Evolutionary conservation across 2,329 filamentous ascomycete genomes (phyloP).

Genomic region (Verticillium nubilum): DNA sequence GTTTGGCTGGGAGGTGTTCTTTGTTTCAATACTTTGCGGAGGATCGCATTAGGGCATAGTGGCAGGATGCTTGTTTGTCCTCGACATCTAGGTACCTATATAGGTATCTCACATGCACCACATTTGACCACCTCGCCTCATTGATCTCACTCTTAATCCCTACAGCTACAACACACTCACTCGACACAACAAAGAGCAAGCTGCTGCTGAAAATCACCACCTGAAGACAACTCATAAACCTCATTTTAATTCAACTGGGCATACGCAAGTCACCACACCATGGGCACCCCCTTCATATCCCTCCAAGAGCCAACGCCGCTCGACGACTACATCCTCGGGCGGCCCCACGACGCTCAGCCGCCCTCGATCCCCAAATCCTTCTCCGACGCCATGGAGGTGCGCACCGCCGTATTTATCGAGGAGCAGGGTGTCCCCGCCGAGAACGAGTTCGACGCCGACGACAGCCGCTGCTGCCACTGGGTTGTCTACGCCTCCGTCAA

Average conservation of each 20-base stretch:
- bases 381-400: constrained; percentile 58
- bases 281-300: constrained; percentile 46
- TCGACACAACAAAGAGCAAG: too few relatives aligned
- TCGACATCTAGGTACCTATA: background rate
- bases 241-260: background rate
- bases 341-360: constrained; percentile 37
- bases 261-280: constrained; percentile 14
- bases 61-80: background rate
- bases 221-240: background rate
- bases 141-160: too few relatives aligned
- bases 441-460: constrained; percentile 76
- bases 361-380: constrained; percentile 48
- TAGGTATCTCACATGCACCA: too few relatives aligned
- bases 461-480: constrained; percentile 78
- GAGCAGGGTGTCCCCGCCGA: constrained; percentile 56
- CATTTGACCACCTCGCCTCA: too few relatives aligned
- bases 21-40: background rate
- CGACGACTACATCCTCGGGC: constrained; percentile 37
- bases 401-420: constrained; percentile 53
- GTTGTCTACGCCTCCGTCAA: constrained; percentile 70
- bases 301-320: constrained; percentile 44
- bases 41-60: background rate
- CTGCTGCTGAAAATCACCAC: too few relatives aligned
- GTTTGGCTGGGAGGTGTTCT: background rate
- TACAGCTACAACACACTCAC: too few relatives aligned